Evolutionary conservation across 768 basidiomycete species (phyloP).

Genomic region (Auriculariales sp.): DNA sequence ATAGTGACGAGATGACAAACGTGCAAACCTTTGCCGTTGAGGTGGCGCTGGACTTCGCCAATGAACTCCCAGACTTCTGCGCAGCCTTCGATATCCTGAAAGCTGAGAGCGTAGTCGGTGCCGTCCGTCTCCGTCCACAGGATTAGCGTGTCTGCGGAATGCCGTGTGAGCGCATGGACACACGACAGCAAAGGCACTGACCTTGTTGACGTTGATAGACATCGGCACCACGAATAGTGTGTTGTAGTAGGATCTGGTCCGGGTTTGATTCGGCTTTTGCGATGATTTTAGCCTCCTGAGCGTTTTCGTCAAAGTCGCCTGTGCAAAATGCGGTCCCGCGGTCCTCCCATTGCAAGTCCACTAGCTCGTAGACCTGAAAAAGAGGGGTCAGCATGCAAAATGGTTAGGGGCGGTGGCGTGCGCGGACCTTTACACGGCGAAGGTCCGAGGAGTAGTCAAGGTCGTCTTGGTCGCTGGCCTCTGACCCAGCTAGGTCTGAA

Average conservation of each 20-base stretch:
- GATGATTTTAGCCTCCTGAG: constrained; percentile 65
- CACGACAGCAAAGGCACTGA: constrained; percentile 20
- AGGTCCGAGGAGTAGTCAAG: not conserved
- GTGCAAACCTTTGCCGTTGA: constrained; percentile 44
- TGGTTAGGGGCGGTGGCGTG: not conserved
- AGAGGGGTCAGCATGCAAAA: not conserved
- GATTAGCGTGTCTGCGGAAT: constrained; percentile 76
- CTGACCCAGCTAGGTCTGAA: not conserved
- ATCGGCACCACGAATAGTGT: constrained; percentile 68
- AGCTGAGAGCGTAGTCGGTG: constrained; percentile 90
- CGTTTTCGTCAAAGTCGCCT: constrained; percentile 68
- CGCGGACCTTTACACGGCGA: not conserved
- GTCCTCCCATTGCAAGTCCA: constrained; percentile 85
- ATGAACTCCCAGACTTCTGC: constrained; percentile 97
- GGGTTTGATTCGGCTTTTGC: constrained; percentile 70
- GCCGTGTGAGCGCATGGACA: not conserved
- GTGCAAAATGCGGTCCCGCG: constrained; percentile 95
- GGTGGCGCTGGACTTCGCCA: constrained; percentile 75
- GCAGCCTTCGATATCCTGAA: constrained; percentile 92
- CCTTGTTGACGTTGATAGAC: constrained; percentile 83
- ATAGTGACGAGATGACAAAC: not conserved
- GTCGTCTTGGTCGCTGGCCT: not conserved
- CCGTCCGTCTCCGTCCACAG: constrained; percentile 97
- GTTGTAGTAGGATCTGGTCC: constrained; percentile 58
- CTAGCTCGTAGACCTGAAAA: constrained; percentile 81